A percentile compares a stretch with the other conserved stretches of the same genome.
phyloP scores from a whole-genome alignment of 345 rosid genomes.

The Trapa bicornis region DNA sequence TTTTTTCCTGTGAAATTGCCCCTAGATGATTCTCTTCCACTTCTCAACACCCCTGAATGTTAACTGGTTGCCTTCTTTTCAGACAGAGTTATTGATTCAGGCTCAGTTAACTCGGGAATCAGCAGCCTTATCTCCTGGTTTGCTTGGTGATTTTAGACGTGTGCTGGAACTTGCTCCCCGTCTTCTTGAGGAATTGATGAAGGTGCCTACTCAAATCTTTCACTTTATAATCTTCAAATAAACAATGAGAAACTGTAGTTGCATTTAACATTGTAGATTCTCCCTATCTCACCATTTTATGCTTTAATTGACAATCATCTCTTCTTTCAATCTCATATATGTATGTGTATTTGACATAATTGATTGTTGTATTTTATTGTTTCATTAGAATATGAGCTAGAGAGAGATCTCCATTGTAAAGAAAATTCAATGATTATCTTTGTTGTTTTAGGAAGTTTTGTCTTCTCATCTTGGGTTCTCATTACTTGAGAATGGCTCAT shows the following conservation, averaged over 20 bases:
- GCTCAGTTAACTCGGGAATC: constrained; percentile 86
- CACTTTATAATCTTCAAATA: background rate
- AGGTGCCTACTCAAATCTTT: constrained; percentile 33
- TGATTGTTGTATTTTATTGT: background rate
- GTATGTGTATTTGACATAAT: too few relatives aligned
- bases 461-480: background rate
- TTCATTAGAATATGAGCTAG: background rate
- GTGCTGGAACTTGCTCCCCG: constrained; percentile 93
- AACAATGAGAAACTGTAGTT: background rate
- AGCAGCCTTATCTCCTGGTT: constrained; percentile 60
- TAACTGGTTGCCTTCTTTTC: constrained; percentile 2
- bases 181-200: constrained; percentile 87
- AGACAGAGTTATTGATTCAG: constrained; percentile 97
- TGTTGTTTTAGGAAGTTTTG: background rate
- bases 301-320: background rate
- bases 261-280: background rate
- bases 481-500: background rate
- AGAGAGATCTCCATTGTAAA: background rate
- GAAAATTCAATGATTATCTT: background rate
- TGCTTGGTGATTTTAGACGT: constrained; percentile 67
- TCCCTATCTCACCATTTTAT: background rate
- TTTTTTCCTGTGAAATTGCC: constrained; percentile 7
- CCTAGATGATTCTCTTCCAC: constrained; percentile 1
- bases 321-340: too few relatives aligned
- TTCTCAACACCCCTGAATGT: background rate